Evolutionary conservation across 352 stramenopile species (phyloP).

Genomic region (Globisporangium parvum): DNA sequence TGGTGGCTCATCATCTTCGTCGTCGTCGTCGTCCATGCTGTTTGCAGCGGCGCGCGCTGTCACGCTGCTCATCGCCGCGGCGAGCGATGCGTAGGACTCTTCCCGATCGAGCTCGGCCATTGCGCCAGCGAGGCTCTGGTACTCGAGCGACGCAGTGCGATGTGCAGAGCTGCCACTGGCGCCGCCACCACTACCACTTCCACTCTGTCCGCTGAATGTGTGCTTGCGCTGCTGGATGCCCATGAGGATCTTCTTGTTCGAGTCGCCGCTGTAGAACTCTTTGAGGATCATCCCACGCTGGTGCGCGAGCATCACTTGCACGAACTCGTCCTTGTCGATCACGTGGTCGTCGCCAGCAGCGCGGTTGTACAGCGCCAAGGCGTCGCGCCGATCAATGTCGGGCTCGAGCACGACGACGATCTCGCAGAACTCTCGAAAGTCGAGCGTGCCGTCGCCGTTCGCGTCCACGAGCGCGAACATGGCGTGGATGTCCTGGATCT

Average conservation of each 20-base stretch:
- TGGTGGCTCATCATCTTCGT: conserved; percentile 21
- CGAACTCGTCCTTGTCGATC: conserved; percentile 78
- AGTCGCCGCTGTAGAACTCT: conserved; percentile 48
- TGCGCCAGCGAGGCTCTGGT: conserved; percentile 17
- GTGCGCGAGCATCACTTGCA: conserved; percentile 66
- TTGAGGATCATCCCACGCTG: conserved; percentile 61
- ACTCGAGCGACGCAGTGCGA: conserved; percentile 8
- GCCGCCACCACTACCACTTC: background rate
- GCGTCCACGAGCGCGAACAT: conserved; percentile 69
- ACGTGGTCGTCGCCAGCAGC: conserved; percentile 64
- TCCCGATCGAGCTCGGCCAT: conserved; percentile 40
- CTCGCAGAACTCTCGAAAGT: conserved; percentile 71
- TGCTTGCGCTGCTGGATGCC: conserved; percentile 45
- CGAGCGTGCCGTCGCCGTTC: conserved; percentile 63
- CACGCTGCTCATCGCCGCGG: conserved; percentile 36
- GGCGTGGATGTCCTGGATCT: conserved; percentile 69
- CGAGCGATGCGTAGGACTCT: conserved; percentile 49
- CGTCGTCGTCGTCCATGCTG: conserved; percentile 10
- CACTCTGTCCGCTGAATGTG: conserved; percentile 15
- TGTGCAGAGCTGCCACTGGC: too few relatives aligned
- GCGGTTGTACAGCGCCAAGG: conserved; percentile 51
- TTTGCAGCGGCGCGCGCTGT: background rate
- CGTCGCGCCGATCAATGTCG: conserved; percentile 55
- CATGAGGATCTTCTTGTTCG: conserved; percentile 48
- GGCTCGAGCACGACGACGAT: conserved; percentile 58